A percentile compares a stretch with the other conserved stretches of the same genome.
These are phyloP conservation scores for Microstegium vimineum DNA, from an alignment of 176 grass and related monocot species.

Conservation along the genomic window DNA sequence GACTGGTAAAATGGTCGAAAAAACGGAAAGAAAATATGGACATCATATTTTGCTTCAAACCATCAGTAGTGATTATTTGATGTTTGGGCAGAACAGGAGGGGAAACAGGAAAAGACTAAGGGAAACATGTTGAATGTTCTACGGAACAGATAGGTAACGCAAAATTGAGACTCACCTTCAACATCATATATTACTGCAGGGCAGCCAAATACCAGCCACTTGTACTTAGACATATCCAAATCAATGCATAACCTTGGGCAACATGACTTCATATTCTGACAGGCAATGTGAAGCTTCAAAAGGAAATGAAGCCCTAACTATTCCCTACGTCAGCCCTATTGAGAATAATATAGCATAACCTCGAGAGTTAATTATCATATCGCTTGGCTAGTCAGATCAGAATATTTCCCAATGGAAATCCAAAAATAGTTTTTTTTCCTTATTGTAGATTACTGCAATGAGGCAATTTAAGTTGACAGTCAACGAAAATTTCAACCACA, in stretches of 20 bases:
- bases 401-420: slow-evolving; percentile 24
- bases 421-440: neutral
- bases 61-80: neutral
- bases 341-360: slow-evolving; percentile 25
- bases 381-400: slow-evolving; percentile 16
- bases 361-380: slow-evolving; percentile 27
- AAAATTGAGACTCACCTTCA: slow-evolving; percentile 28
- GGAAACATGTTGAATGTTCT: neutral
- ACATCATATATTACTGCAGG: neutral
- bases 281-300: neutral
- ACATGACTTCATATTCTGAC: slow-evolving; percentile 17
- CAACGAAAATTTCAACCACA: slow-evolving; percentile 21
- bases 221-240: slow-evolving; percentile 17
- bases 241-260: slow-evolving; percentile 13
- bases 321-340: slow-evolving; percentile 31
- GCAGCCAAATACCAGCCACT: slow-evolving; percentile 22
- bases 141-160: neutral
- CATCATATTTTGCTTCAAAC: neutral
- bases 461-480: slow-evolving; percentile 1
- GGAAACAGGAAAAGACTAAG: neutral
- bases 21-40: neutral
- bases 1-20: neutral
- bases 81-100: neutral
- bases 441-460: slow-evolving; percentile 28
- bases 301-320: slow-evolving; percentile 8